phyloP scores from a whole-genome alignment of 352 stramenopile genomes.

The Phytophthora colocasiae region DNA sequence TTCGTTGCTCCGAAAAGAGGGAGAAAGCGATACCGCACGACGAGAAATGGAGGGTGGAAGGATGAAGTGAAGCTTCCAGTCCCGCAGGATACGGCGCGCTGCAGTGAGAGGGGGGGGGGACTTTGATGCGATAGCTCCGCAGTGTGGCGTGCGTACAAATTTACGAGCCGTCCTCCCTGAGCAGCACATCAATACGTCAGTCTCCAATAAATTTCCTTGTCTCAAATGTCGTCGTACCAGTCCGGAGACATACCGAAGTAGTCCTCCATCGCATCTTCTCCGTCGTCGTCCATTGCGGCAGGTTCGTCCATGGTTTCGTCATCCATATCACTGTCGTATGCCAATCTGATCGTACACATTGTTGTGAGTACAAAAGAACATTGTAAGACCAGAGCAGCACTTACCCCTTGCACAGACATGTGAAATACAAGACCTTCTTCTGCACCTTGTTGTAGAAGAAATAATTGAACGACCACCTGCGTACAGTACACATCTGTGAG shows the following conservation, averaged over 20 bases:
- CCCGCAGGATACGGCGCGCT: constrained; percentile 34
- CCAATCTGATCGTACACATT: constrained; percentile 38
- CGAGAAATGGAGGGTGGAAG: constrained; percentile 19
- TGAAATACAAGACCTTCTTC: constrained; percentile 95
- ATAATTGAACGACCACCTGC: constrained; percentile 95
- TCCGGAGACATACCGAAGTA: constrained; percentile 89
- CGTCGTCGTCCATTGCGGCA: constrained; percentile 73
- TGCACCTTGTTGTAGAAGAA: constrained; percentile 95
- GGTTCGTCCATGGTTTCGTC: constrained; percentile 86
- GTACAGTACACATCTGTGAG: not conserved
- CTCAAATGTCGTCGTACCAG: constrained; percentile 54
- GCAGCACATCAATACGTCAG: constrained; percentile 12
- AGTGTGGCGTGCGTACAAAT: constrained; percentile 17
- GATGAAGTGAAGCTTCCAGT: constrained; percentile 18
- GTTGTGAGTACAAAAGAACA: too few species aligned
- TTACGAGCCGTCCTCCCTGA: constrained; percentile 72
- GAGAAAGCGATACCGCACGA: constrained; percentile 32
- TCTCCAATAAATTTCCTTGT: not conserved
- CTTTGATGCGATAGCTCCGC: constrained; percentile 2
- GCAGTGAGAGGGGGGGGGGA: constrained; percentile 21
- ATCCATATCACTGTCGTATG: constrained; percentile 75
- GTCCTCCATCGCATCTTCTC: constrained; percentile 80
- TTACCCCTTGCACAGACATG: constrained; percentile 92
- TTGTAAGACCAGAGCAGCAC: constrained; percentile 1
- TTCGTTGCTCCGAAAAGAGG: constrained; percentile 24